Evolutionary conservation across 2,329 filamentous ascomycete genomes (phyloP).

Genomic region (Calonectria henricotiae): DNA sequence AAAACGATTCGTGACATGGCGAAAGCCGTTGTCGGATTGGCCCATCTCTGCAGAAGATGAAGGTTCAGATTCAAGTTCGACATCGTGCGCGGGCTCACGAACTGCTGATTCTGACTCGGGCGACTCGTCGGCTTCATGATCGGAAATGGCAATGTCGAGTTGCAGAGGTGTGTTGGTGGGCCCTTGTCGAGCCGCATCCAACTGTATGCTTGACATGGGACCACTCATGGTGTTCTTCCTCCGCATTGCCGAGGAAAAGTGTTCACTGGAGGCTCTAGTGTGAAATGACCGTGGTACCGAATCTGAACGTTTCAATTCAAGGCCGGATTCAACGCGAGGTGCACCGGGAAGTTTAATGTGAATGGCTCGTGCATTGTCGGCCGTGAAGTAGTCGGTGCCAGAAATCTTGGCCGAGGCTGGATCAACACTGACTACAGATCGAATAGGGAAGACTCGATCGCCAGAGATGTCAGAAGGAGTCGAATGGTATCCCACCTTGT

Average conservation of each 20-base stretch:
- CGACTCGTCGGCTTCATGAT: slow-evolving; percentile 56
- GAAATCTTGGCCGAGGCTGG: slow-evolving; percentile 63
- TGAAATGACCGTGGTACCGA: slow-evolving; percentile 48
- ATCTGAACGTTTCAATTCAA: slow-evolving; percentile 52
- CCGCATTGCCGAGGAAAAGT: slow-evolving; percentile 45
- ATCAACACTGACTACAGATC: slow-evolving; percentile 83
- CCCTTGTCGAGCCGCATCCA: slow-evolving; percentile 62
- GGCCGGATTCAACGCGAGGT: slow-evolving; percentile 53
- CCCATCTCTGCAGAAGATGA: slow-evolving; percentile 22
- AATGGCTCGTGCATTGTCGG: slow-evolving; percentile 55
- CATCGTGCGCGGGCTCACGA: slow-evolving; percentile 34
- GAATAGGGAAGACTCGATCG: slow-evolving; percentile 85
- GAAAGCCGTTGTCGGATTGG: slow-evolving; percentile 56
- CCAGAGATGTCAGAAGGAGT: slow-evolving; percentile 58
- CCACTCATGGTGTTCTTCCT: slow-evolving; percentile 59
- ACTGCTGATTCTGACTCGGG: slow-evolving; percentile 28
- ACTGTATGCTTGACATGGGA: slow-evolving; percentile 64
- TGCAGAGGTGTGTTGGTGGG: slow-evolving; percentile 55
- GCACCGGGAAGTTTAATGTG: slow-evolving; percentile 53
- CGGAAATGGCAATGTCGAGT: slow-evolving; percentile 55
- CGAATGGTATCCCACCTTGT: slow-evolving; percentile 56
- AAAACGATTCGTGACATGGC: slow-evolving; percentile 80
- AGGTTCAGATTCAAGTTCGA: slow-evolving; percentile 41
- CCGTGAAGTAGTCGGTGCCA: slow-evolving; percentile 60
- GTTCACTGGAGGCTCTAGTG: slow-evolving; percentile 44